Percentiles rank a stretch among this genome's conserved stretches.
Conservation (phyloP, 768 basidiomycete genomes). For the Nidularia sp. region DNA sequence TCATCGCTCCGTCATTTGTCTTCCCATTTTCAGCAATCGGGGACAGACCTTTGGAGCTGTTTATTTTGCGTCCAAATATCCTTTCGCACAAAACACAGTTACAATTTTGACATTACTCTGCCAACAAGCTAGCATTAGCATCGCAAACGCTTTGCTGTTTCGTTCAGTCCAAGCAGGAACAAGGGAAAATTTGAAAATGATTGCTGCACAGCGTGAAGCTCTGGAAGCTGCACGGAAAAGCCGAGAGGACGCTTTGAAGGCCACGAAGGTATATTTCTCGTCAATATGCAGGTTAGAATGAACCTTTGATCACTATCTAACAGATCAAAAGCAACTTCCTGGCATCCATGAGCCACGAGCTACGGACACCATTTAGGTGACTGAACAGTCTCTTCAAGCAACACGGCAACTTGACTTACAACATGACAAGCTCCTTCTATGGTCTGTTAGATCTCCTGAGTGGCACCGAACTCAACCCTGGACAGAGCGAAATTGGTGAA, state of each 20-base stretch:
- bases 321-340: conserved; percentile 79
- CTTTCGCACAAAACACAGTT: conserved; percentile 57
- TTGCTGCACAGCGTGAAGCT: conserved; percentile 65
- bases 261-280: conserved; percentile 51
- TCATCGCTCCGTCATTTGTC: conserved; percentile 60
- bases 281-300: not conserved
- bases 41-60: conserved; percentile 73
- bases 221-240: conserved; percentile 67
- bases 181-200: conserved; percentile 73
- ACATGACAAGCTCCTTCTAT: conserved; percentile 57
- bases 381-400: not conserved
- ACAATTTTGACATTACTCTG: conserved; percentile 62
- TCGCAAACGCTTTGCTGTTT: conserved; percentile 72
- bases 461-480: conserved; percentile 64
- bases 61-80: conserved; percentile 62
- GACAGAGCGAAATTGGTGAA: conserved; percentile 67
- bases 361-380: conserved; percentile 74
- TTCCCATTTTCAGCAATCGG: conserved; percentile 71
- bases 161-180: conserved; percentile 73
- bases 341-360: conserved; percentile 75
- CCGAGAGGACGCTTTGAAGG: conserved; percentile 69
- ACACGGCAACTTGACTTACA: conserved; percentile 1
- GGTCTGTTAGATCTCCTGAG: conserved; percentile 71
- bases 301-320: not conserved
- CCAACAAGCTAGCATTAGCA: conserved; percentile 74